Evolutionary conservation across 2,329 filamentous ascomycete genomes (phyloP).

Genomic region (Pyricularia pennisetigena): DNA sequence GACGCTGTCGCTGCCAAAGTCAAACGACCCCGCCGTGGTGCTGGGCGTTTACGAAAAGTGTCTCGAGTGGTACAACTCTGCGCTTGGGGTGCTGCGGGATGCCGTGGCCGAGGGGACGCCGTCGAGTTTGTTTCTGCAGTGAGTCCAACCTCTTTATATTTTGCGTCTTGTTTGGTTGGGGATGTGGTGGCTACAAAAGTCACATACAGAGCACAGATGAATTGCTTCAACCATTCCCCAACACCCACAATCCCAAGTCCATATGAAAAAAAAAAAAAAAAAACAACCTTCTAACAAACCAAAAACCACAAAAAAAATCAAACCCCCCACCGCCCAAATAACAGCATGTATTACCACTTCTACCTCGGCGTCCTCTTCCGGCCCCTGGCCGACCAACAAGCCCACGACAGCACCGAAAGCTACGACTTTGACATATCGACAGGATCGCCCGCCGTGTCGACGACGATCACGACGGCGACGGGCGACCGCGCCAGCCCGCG

Average conservation of each 20-base stretch:
- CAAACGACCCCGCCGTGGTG: not conserved
- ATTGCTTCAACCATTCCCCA: no score
- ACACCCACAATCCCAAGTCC: no score
- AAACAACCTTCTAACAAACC: not conserved
- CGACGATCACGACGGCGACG: not conserved
- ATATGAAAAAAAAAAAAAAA: not conserved
- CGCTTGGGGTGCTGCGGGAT: not conserved
- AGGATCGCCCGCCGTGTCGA: not conserved
- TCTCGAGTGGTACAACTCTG: constrained; percentile 6
- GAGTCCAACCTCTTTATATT: not conserved
- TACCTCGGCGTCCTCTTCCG: constrained; percentile 6
- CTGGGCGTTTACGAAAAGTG: constrained; percentile 5
- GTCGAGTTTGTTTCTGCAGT: constrained; percentile 6
- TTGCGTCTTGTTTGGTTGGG: no score
- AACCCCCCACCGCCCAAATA: not conserved
- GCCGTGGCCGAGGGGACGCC: constrained; percentile 1
- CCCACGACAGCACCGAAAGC: not conserved
- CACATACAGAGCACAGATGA: no score
- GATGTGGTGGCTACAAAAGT: no score
- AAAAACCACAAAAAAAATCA: not conserved
- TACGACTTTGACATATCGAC: not conserved
- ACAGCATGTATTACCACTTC: constrained; percentile 8
- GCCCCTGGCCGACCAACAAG: constrained; percentile 1
- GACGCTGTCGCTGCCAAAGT: not conserved
- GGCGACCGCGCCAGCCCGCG: constrained; percentile 12